These are phyloP conservation scores for Annulohypoxylon nitens DNA, from an alignment of 495 filamentous ascomycete species.

Conservation along the genomic window DNA sequence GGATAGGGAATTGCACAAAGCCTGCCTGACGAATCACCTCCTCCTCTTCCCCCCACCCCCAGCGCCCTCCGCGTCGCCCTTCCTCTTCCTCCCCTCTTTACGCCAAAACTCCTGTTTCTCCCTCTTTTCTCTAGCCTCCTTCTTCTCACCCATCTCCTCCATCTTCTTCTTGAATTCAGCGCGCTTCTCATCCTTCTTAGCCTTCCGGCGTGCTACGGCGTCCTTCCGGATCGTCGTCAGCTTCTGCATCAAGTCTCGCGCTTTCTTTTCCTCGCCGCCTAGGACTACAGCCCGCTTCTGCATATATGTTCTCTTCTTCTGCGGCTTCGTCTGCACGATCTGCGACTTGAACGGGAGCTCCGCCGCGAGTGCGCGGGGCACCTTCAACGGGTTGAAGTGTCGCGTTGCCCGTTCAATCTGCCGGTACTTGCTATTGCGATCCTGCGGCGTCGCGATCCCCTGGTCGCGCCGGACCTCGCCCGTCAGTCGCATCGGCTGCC, in stretches of 20 bases:
- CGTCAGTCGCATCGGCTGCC: conserved; percentile 94
- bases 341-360: conserved; percentile 94
- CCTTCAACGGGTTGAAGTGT: conserved; percentile 93
- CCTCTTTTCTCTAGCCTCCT: conserved; percentile 83
- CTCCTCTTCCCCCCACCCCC: conserved; percentile 80
- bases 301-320: conserved; percentile 87
- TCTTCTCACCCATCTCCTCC: conserved; percentile 83
- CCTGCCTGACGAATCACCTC: conserved; percentile 40
- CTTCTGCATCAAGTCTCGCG: conserved; percentile 92
- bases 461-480: conserved; percentile 87
- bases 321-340: conserved; percentile 82
- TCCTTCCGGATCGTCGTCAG: conserved; percentile 92
- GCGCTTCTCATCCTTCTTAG: conserved; percentile 86
- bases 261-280: conserved; percentile 82
- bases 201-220: conserved; percentile 81
- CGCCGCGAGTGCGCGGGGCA: conserved; percentile 85
- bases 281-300: conserved; percentile 93
- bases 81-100: conserved; percentile 94
- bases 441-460: conserved; percentile 78
- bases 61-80: conserved; percentile 69
- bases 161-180: conserved; percentile 84
- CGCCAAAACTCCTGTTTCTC: conserved; percentile 95
- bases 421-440: conserved; percentile 85
- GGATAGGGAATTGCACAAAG: no score
- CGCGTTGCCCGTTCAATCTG: conserved; percentile 82